Evolutionary conservation across 305 asterid species (phyloP).

Genomic region (Nicotiana rustica): DNA sequence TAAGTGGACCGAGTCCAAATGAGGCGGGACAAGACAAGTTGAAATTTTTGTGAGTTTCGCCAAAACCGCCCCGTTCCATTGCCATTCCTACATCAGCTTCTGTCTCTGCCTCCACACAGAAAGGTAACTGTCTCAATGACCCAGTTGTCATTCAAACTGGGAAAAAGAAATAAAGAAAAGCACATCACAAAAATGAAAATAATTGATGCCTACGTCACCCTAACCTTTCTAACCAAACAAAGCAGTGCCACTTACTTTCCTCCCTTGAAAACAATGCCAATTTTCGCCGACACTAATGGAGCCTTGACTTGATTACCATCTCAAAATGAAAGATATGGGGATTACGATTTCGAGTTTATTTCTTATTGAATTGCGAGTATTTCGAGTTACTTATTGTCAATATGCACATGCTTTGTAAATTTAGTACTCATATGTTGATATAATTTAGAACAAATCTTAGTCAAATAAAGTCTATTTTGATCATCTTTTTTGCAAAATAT

Average conservation of each 20-base stretch:
- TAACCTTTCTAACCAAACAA: not conserved
- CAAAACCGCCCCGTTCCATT: no score
- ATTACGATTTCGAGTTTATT: no score
- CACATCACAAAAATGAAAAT: not conserved
- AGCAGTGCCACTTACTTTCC: not conserved
- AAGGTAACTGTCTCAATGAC: not conserved
- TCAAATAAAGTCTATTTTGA: no score
- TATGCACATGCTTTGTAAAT: not conserved
- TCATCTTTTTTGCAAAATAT: no score
- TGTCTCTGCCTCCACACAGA: no score
- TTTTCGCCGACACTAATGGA: constrained; percentile 9
- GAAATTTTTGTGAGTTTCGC: no score
- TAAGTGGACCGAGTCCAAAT: no score
- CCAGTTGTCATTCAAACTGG: not conserved
- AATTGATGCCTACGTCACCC: constrained; percentile 24
- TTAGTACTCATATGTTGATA: no score
- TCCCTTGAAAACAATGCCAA: constrained; percentile 12
- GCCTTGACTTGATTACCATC: not conserved
- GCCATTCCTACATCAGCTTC: no score
- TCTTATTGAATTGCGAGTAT: not conserved
- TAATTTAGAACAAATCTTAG: no score
- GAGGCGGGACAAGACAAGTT: no score
- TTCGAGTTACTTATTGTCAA: not conserved
- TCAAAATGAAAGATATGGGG: no score
- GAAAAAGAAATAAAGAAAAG: not conserved